A percentile compares a stretch with the other conserved stretches of the same genome.
Conservation (phyloP, 345 rosid genomes). For the Limnanthes douglasii region DNA sequence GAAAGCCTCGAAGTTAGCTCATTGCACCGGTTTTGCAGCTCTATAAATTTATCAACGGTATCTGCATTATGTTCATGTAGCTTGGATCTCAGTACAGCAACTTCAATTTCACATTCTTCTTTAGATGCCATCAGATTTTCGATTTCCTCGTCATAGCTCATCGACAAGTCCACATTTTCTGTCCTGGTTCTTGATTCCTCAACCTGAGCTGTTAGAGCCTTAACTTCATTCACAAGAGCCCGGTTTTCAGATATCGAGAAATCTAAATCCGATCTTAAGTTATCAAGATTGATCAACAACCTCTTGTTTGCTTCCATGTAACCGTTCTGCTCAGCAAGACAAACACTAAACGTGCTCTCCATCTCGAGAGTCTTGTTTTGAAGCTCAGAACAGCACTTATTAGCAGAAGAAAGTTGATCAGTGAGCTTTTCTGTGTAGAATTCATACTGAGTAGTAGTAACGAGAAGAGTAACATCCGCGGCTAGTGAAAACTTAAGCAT, state of each 20-base stretch:
- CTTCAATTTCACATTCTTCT: slow-evolving; percentile 43
- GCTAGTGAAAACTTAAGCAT: slow-evolving; percentile 42
- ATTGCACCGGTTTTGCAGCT: slow-evolving; percentile 30
- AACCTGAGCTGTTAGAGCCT: slow-evolving; percentile 20
- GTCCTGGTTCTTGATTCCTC: slow-evolving; percentile 19
- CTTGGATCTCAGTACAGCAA: slow-evolving; percentile 35
- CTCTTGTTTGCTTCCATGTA: slow-evolving; percentile 46
- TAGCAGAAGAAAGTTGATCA: slow-evolving; percentile 26
- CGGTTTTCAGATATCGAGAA: slow-evolving; percentile 25
- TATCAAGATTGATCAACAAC: slow-evolving; percentile 22
- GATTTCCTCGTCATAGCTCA: slow-evolving; percentile 33
- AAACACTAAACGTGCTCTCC: slow-evolving; percentile 31
- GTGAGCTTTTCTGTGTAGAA: slow-evolving; percentile 26
- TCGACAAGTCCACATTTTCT: slow-evolving; percentile 25
- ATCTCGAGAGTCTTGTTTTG: slow-evolving; percentile 35
- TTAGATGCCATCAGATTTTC: slow-evolving; percentile 36
- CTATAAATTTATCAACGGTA: slow-evolving; percentile 22
- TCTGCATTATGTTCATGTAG: slow-evolving; percentile 33
- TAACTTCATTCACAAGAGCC: slow-evolving; percentile 23
- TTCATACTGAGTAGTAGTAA: slow-evolving; percentile 38
- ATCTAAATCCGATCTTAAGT: slow-evolving; percentile 35
- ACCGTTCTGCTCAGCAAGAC: slow-evolving; percentile 33
- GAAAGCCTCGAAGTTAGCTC: slow-evolving; percentile 64
- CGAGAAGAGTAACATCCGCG: slow-evolving; percentile 32
- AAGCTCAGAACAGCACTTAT: slow-evolving; percentile 25